phyloP scores from a whole-genome alignment of 2,329 filamentous ascomycete genomes.

The Paraphaeosphaeria minitans region DNA sequence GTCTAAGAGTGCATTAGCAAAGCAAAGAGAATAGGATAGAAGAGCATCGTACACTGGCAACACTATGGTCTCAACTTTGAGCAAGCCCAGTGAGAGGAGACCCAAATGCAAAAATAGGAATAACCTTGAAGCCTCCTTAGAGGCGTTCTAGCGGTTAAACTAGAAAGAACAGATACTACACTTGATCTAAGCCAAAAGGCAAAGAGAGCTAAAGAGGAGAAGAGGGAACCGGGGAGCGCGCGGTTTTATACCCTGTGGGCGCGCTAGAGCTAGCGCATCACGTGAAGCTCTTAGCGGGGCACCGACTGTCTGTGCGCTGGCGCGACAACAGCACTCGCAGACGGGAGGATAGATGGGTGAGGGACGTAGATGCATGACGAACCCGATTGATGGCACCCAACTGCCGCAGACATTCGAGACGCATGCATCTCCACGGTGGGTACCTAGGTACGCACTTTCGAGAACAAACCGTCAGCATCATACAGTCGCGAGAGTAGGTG shows the following conservation, averaged over 20 bases:
- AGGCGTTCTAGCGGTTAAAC: constrained; percentile 1
- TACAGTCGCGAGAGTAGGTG: too few relatives aligned
- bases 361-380: too few relatives aligned
- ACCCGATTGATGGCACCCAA: too few relatives aligned
- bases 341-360: too few relatives aligned
- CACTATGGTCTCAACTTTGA: constrained; percentile 3
- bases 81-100: constrained; percentile 6
- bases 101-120: constrained; percentile 1
- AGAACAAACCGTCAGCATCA: too few relatives aligned
- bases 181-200: constrained; percentile 9
- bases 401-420: too few relatives aligned
- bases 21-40: background rate
- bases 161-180: constrained; percentile 9
- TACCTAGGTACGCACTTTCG: too few relatives aligned
- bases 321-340: too few relatives aligned
- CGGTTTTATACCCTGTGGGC: background rate
- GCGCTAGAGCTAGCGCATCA: background rate
- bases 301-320: too few relatives aligned
- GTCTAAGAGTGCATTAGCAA: too few relatives aligned
- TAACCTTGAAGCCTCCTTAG: constrained; percentile 6
- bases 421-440: too few relatives aligned
- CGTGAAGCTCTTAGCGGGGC: too few relatives aligned
- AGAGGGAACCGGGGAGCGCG: background rate
- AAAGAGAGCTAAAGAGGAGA: constrained; percentile 1
- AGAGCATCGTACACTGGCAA: background rate